phyloP scores from a whole-genome alignment of 208 protist genomes.

The Crithidia acanthocephali region DNA sequence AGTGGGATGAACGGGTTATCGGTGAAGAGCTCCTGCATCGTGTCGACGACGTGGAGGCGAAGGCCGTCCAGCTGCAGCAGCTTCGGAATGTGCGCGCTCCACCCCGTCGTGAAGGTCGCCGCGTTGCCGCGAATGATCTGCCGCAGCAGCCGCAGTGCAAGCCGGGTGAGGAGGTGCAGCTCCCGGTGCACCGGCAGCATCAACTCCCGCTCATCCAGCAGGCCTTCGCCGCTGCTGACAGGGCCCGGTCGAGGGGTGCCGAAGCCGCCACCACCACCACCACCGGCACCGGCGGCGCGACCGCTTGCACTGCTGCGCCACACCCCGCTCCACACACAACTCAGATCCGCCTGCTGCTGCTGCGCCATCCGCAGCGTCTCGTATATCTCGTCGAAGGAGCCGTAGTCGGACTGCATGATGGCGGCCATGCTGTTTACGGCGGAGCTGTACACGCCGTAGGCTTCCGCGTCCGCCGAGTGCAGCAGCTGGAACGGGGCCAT shows the following conservation, averaged over 20 bases:
- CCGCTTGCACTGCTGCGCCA: slow-evolving; percentile 16
- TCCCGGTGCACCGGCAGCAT: slow-evolving; percentile 48
- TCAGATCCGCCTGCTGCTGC: slow-evolving; percentile 31
- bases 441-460: slow-evolving; percentile 13
- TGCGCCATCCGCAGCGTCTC: slow-evolving; percentile 22
- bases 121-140: slow-evolving; percentile 48
- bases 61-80: slow-evolving; percentile 58
- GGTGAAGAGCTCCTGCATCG: slow-evolving; percentile 68
- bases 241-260: background rate
- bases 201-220: slow-evolving; percentile 40
- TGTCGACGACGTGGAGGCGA: slow-evolving; percentile 59
- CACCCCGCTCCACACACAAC: slow-evolving; percentile 26
- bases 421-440: slow-evolving; percentile 24
- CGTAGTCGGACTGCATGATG: slow-evolving; percentile 10
- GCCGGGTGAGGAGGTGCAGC: slow-evolving; percentile 60
- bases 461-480: slow-evolving; percentile 9
- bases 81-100: slow-evolving; percentile 56
- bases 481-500: slow-evolving; percentile 60
- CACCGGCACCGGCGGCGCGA: background rate
- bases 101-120: slow-evolving; percentile 42
- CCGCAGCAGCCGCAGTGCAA: slow-evolving; percentile 65
- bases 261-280: background rate
- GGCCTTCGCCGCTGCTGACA: background rate
- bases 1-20: slow-evolving; percentile 56
- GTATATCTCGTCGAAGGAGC: slow-evolving; percentile 17